Percentiles rank a stretch among this genome's conserved stretches.
These are phyloP conservation scores for Platismatia glauca DNA, from an alignment of 495 filamentous ascomycete species.

Conservation along the genomic window DNA sequence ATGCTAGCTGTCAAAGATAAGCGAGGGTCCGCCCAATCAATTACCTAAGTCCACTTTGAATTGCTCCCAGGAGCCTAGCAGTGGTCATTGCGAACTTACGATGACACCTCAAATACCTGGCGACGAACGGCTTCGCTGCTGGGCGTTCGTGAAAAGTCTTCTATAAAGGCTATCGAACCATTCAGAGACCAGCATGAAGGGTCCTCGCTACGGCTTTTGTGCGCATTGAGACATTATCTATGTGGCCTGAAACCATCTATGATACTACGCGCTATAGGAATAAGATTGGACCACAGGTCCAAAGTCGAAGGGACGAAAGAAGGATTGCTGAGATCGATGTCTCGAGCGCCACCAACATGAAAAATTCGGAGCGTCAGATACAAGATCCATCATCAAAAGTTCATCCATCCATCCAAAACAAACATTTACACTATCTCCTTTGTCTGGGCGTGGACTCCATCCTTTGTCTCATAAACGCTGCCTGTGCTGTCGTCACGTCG, in stretches of 20 bases:
- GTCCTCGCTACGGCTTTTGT: neutral
- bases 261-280: neutral
- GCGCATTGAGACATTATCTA: neutral
- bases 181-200: neutral
- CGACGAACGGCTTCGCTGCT: neutral
- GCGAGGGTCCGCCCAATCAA: neutral
- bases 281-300: neutral
- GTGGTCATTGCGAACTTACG: neutral
- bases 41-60: neutral
- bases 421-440: conserved; percentile 10
- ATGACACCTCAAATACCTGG: neutral
- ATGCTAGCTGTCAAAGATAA: neutral
- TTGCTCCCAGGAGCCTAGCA: neutral
- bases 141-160: neutral
- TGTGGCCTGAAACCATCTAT: neutral
- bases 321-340: neutral
- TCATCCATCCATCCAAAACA: neutral
- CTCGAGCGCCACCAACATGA: neutral
- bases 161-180: neutral
- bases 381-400: neutral
- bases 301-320: neutral
- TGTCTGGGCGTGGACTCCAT: conserved; percentile 14
- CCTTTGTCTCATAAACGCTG: conserved; percentile 15
- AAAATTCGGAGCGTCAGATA: neutral
- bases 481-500: conserved; percentile 16